These are phyloP conservation scores for Cystobasidium ongulense DNA, from an alignment of 768 basidiomycete species.

Conservation along the genomic window DNA sequence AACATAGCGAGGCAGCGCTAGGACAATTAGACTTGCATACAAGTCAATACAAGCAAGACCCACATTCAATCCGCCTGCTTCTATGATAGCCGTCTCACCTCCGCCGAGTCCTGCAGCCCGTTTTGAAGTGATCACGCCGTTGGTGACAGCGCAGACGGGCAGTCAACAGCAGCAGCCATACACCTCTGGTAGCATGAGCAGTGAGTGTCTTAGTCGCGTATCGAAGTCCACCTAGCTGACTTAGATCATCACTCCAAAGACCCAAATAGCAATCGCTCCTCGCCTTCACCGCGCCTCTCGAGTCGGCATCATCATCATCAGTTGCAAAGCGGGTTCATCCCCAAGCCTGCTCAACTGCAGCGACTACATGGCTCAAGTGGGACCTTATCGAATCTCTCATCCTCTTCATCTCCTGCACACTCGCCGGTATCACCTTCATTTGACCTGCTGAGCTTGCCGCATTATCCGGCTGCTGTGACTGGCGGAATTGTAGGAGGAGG, in stretches of 20 bases:
- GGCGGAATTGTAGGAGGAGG: background rate
- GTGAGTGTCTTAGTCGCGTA: background rate
- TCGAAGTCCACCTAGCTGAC: background rate
- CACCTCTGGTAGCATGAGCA: background rate
- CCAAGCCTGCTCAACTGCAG: background rate
- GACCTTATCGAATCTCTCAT: background rate
- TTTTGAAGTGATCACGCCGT: background rate
- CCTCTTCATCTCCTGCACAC: background rate
- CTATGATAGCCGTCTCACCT: background rate
- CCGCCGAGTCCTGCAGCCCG: background rate
- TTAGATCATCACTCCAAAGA: background rate
- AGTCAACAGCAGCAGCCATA: background rate
- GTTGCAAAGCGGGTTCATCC: background rate
- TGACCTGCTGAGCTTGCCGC: background rate
- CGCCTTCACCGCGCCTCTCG: background rate
- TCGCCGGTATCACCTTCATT: background rate
- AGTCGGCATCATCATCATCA: background rate
- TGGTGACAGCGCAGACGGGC: background rate
- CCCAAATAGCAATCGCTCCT: background rate
- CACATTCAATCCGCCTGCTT: no score
- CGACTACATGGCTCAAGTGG: background rate
- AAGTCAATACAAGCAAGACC: no score
- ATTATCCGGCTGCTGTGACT: background rate
- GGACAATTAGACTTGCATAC: no score
- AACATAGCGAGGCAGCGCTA: no score